Evolutionary conservation across 345 rosid species (phyloP).

Genomic region (Heritiera fomes): DNA sequence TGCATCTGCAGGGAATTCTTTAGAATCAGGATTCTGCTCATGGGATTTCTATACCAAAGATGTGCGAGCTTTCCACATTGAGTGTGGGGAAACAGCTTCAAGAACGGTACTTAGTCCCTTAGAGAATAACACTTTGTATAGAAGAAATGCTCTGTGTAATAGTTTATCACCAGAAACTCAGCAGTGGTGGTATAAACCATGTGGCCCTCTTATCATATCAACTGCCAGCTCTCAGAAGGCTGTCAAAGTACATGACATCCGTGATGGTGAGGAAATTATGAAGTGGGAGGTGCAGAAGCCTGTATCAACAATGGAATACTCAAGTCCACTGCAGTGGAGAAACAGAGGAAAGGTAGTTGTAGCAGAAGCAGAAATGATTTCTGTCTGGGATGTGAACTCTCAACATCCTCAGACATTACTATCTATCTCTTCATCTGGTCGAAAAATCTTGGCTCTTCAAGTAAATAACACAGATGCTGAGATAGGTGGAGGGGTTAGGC

Average conservation of each 20-base stretch:
- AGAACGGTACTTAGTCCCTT: slow-evolving; percentile 80
- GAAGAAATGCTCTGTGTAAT: slow-evolving; percentile 56
- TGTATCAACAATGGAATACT: slow-evolving; percentile 70
- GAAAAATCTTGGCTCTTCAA: slow-evolving; percentile 80
- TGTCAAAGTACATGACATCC: slow-evolving; percentile 74
- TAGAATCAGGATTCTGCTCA: slow-evolving; percentile 94
- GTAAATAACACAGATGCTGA: slow-evolving; percentile 91
- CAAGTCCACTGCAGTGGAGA: slow-evolving; percentile 98
- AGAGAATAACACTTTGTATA: slow-evolving; percentile 45
- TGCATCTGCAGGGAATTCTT: slow-evolving; percentile 88
- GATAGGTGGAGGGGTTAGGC: slow-evolving; percentile 92
- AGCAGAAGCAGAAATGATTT: slow-evolving; percentile 82
- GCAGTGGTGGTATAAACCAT: slow-evolving; percentile 94
- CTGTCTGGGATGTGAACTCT: slow-evolving; percentile 96
- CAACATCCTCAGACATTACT: slow-evolving; percentile 60
- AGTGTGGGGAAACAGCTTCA: slow-evolving; percentile 57
- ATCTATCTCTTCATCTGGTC: slow-evolving; percentile 59
- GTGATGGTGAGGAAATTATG: slow-evolving; percentile 94
- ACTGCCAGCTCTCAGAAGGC: slow-evolving; percentile 63
- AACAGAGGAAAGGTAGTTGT: slow-evolving; percentile 81
- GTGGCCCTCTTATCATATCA: slow-evolving; percentile 82
- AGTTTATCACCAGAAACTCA: slow-evolving; percentile 52
- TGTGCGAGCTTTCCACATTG: slow-evolving; percentile 67
- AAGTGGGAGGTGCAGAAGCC: slow-evolving; percentile 87
- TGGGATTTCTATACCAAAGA: slow-evolving; percentile 96